phyloP scores from a whole-genome alignment of 1,284 basidiomycete genomes.

The Moniliophthora roreri region DNA sequence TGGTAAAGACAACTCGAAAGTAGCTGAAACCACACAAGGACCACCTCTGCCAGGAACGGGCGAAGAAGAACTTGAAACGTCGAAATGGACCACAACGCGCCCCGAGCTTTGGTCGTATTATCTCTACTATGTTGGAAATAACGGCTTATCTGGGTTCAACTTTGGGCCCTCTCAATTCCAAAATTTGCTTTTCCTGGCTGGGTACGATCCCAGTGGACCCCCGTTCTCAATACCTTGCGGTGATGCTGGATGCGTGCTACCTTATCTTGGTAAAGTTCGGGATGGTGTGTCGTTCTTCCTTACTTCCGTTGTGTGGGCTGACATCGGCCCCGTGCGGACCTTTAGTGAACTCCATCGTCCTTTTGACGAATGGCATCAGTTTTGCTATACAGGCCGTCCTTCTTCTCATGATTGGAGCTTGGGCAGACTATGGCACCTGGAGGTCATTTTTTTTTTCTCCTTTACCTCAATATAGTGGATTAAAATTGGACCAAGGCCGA shows the following conservation, averaged over 20 bases:
- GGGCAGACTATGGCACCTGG: constrained; percentile 80
- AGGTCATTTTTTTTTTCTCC: constrained; percentile 36
- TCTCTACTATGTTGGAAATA: constrained; percentile 73
- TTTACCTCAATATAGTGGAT: background rate
- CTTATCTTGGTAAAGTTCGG: constrained; percentile 61
- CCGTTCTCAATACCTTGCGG: constrained; percentile 55
- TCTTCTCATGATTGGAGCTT: constrained; percentile 65
- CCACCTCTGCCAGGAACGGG: background rate
- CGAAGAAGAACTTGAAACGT: background rate
- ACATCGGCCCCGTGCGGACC: background rate
- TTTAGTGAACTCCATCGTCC: constrained; percentile 74
- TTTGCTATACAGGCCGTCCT: constrained; percentile 72
- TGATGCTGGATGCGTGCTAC: constrained; percentile 59
- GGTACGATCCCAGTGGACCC: constrained; percentile 61
- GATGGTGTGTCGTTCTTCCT: constrained; percentile 45
- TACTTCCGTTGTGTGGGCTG: background rate
- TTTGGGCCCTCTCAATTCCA: constrained; percentile 78
- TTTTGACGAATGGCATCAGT: constrained; percentile 74
- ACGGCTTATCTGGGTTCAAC: constrained; percentile 72
- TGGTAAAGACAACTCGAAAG: too few relatives aligned
- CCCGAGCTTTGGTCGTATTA: constrained; percentile 72
- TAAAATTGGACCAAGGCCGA: constrained; percentile 47
- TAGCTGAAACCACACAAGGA: background rate
- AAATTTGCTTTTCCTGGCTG: constrained; percentile 70
- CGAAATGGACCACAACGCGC: constrained; percentile 46